These are phyloP conservation scores for Auxenochlorella pyrenoidosa DNA, from an alignment of 139 green algal species.

Conservation along the genomic window DNA sequence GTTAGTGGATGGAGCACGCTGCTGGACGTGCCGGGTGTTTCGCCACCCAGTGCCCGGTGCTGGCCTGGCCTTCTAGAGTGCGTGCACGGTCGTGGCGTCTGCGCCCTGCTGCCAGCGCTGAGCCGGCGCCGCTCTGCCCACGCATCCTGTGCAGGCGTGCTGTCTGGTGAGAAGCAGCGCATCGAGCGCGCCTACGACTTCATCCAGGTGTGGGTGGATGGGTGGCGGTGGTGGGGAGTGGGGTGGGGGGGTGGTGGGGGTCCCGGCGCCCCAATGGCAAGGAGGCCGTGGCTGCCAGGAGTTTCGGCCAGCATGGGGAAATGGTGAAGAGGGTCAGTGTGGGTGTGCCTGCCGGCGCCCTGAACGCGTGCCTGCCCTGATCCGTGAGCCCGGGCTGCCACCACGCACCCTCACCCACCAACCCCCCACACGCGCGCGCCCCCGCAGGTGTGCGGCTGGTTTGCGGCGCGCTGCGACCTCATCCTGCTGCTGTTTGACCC, in stretches of 20 bases:
- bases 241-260: background rate
- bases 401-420: background rate
- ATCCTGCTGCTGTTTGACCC: constrained; percentile 99
- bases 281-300: no score
- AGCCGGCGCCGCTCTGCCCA: background rate
- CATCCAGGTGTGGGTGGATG: constrained; percentile 43
- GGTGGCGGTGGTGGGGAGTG: background rate
- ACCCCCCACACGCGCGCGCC: background rate
- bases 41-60: background rate
- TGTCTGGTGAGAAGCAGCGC: constrained; percentile 96
- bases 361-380: background rate
- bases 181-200: constrained; percentile 97
- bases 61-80: no score
- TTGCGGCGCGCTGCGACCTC: constrained; percentile 93
- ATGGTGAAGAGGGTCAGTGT: no score
- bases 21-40: constrained; percentile 87
- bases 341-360: background rate
- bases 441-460: constrained; percentile 87
- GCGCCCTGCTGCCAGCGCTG: no score
- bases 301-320: no score
- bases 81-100: no score
- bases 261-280: no score
- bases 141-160: constrained; percentile 74
- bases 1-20: no score
- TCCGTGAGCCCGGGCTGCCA: background rate